Evolutionary conservation across 2,329 filamentous ascomycete species (phyloP).

Genomic region (Aspergillus alliaceus): DNA sequence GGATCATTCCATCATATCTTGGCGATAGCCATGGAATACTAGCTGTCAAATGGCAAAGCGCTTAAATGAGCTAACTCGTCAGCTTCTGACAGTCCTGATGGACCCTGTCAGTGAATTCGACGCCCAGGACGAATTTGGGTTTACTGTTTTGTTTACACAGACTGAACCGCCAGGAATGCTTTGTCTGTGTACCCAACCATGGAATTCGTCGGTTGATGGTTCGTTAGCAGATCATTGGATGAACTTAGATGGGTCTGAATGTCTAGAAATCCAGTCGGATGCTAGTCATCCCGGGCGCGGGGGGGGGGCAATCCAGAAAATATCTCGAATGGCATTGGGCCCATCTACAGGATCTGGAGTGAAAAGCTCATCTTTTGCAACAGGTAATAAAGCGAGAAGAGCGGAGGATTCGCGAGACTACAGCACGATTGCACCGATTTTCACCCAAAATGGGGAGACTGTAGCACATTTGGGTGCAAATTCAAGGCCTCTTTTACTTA

Average conservation of each 20-base stretch:
- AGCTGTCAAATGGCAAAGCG: conserved; percentile 1
- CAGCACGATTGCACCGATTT: conserved; percentile 22
- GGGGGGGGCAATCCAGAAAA: background rate
- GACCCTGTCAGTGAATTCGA: background rate
- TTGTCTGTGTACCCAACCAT: background rate
- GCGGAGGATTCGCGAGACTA: conserved; percentile 26
- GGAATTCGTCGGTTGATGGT: background rate
- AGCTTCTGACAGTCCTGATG: conserved; percentile 3
- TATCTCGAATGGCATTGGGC: conserved; percentile 24
- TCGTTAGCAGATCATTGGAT: background rate
- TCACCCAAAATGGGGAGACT: conserved; percentile 21
- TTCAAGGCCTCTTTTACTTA: conserved; percentile 28
- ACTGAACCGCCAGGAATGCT: background rate
- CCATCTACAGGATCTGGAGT: conserved; percentile 26
- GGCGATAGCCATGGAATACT: background rate
- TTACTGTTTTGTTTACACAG: background rate
- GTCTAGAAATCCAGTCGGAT: background rate
- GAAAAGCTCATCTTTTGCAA: conserved; percentile 24
- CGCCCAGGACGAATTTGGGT: background rate
- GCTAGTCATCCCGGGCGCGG: no score
- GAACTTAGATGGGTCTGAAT: background rate
- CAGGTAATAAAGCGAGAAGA: conserved; percentile 26
- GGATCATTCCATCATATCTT: background rate
- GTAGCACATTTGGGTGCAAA: conserved; percentile 28
- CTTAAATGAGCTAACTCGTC: background rate